phyloP scores from a whole-genome alignment of 2,329 filamentous ascomycete species.

The Teratosphaeria pseudoeucalypti region DNA sequence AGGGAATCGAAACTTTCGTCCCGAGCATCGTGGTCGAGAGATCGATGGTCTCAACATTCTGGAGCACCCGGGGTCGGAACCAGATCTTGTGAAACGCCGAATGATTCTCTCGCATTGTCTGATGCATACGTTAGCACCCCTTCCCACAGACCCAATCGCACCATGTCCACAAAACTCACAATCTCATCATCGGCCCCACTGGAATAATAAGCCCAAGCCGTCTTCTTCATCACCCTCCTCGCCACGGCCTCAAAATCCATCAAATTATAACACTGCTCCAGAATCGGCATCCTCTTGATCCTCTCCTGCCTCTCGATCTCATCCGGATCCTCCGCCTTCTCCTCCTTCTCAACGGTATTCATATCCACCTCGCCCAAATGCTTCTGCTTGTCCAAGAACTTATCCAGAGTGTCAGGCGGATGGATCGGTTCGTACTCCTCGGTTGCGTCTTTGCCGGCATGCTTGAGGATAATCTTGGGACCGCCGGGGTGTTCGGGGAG shows the following conservation, averaged over 20 bases:
- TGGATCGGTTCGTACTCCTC: slow-evolving; percentile 85
- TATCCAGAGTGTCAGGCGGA: slow-evolving; percentile 74
- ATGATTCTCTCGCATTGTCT: slow-evolving; percentile 95
- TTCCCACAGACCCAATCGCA: slow-evolving; percentile 1
- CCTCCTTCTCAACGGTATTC: slow-evolving; percentile 59
- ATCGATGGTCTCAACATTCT: slow-evolving; percentile 82
- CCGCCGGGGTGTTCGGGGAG: slow-evolving; percentile 57
- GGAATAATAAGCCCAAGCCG: slow-evolving; percentile 95
- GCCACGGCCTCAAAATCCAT: slow-evolving; percentile 95
- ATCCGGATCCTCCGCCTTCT: slow-evolving; percentile 57
- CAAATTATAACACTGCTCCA: slow-evolving; percentile 86
- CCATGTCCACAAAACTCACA: slow-evolving; percentile 36
- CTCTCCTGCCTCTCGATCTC: slow-evolving; percentile 61
- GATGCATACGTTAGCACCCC: slow-evolving; percentile 3
- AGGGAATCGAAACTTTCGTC: slow-evolving; percentile 70
- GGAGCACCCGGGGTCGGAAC: slow-evolving; percentile 83
- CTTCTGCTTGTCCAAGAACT: slow-evolving; percentile 74
- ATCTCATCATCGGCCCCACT: slow-evolving; percentile 86
- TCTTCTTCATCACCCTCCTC: slow-evolving; percentile 83
- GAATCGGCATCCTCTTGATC: slow-evolving; percentile 60
- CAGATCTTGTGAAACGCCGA: slow-evolving; percentile 92
- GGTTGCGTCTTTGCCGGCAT: slow-evolving; percentile 89
- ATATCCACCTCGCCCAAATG: slow-evolving; percentile 87
- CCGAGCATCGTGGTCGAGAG: slow-evolving; percentile 90
- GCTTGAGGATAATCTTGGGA: slow-evolving; percentile 89